Percentiles rank a stretch among this genome's conserved stretches.
Evolutionary conservation across 108 stramenopile genomes (phyloP).

Genomic region (Epipyxis sp.): DNA sequence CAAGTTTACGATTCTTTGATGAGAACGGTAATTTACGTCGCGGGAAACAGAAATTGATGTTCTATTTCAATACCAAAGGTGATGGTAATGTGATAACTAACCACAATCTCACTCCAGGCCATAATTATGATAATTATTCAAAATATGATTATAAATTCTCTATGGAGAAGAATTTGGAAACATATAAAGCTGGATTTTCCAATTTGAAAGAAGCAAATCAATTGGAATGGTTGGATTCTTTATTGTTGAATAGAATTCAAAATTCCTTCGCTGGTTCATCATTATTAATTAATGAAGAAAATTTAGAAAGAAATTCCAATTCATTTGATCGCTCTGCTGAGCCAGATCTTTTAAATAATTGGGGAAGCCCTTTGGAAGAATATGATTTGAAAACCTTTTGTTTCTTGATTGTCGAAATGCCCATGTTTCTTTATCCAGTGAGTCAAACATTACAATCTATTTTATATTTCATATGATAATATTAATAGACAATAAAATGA

Average conservation of each 20-base stretch:
- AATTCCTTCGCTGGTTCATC: no score
- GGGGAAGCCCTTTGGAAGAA: neutral
- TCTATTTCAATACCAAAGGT: constrained; percentile 2
- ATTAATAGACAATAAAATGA: no score
- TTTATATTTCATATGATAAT: neutral
- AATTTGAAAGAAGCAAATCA: neutral
- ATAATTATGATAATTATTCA: constrained; percentile 10
- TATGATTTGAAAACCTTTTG: neutral
- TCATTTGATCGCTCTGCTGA: no score
- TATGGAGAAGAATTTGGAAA: constrained; percentile 31
- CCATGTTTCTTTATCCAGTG: constrained; percentile 15
- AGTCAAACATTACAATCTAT: neutral
- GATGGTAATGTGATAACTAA: neutral
- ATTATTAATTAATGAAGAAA: no score
- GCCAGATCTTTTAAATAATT: neutral
- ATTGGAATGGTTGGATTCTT: constrained; percentile 22
- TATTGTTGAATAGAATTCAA: neutral
- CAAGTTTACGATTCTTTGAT: constrained; percentile 29
- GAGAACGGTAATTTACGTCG: constrained; percentile 11
- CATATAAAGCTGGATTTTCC: constrained; percentile 8
- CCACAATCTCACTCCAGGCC: neutral
- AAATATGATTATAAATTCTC: constrained; percentile 9
- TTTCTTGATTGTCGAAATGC: constrained; percentile 32
- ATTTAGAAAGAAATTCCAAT: no score
- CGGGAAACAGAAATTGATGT: constrained; percentile 32